phyloP scores from a whole-genome alignment of 2,329 filamentous ascomycete species.

The Cordyceps militaris region DNA sequence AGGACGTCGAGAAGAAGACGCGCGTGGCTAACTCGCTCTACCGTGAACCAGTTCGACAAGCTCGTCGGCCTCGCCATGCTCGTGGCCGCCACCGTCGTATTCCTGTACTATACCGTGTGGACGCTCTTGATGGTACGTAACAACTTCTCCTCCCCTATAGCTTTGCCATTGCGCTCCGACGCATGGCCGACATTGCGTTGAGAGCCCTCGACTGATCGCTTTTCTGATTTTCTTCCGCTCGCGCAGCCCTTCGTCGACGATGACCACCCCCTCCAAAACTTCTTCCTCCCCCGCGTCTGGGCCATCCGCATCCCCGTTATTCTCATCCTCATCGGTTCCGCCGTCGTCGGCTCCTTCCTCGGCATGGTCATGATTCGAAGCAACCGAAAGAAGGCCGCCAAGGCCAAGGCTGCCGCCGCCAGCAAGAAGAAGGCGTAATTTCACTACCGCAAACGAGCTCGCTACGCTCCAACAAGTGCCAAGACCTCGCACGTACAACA shows the following conservation, averaged over 20 bases:
- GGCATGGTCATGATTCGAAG: conserved; percentile 98
- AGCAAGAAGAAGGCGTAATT: conserved; percentile 86
- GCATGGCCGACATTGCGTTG: too few species aligned
- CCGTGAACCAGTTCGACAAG: conserved; percentile 75
- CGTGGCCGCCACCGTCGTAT: conserved; percentile 57
- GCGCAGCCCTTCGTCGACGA: conserved; percentile 93
- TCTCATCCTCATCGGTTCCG: conserved; percentile 81
- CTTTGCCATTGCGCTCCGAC: background rate
- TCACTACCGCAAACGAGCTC: background rate
- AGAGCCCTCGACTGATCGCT: too few species aligned
- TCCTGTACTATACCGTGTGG: conserved; percentile 93
- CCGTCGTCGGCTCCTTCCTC: conserved; percentile 93
- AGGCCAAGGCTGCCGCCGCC: conserved; percentile 67
- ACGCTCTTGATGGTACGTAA: conserved; percentile 82
- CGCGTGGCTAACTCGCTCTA: background rate
- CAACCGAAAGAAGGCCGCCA: conserved; percentile 94
- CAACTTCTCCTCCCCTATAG: conserved; percentile 9
- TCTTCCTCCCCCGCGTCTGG: conserved; percentile 97
- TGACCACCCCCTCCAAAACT: conserved; percentile 83
- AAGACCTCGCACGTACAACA: conserved; percentile 13
- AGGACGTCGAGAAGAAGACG: background rate
- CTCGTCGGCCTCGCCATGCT: conserved; percentile 62
- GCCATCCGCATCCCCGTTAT: conserved; percentile 98
- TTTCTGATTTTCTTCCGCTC: conserved; percentile 8
- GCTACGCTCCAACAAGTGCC: conserved; percentile 7